phyloP scores from a whole-genome alignment of 768 basidiomycete species.

The Hydnomerulius pinastri region DNA sequence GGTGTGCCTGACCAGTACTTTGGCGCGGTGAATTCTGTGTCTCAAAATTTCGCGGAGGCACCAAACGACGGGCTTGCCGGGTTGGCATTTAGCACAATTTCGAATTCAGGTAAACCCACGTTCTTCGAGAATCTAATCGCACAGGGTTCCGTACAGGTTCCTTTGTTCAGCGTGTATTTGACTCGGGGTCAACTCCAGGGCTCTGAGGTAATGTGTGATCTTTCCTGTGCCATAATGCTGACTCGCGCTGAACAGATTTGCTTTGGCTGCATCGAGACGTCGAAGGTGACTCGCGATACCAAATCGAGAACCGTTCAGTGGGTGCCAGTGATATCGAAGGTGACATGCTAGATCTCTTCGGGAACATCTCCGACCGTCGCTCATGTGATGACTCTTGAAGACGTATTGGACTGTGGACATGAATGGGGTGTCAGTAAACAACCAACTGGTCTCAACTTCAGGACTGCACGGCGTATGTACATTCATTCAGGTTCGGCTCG shows the following conservation, averaged over 20 bases:
- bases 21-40: constrained; percentile 50
- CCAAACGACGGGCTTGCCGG: constrained; percentile 64
- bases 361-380: too few relatives aligned
- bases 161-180: constrained; percentile 63
- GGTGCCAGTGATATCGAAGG: constrained; percentile 41
- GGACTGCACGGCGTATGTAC: constrained; percentile 17
- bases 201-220: constrained; percentile 44
- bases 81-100: constrained; percentile 60
- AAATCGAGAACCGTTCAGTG: constrained; percentile 30
- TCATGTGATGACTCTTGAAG: constrained; percentile 28
- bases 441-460: constrained; percentile 6
- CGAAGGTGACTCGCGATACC: constrained; percentile 32
- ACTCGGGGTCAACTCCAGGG: constrained; percentile 41
- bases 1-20: constrained; percentile 52
- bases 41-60: constrained; percentile 48
- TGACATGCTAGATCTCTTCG: constrained; percentile 8
- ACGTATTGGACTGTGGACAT: constrained; percentile 63
- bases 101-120: constrained; percentile 46
- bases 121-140: constrained; percentile 68
- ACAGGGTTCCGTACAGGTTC: constrained; percentile 39
- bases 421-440: constrained; percentile 44
- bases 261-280: constrained; percentile 34
- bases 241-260: constrained; percentile 10
- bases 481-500: background rate
- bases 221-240: background rate